Conservation (phyloP, 192 early-diverging fungal species). For the Podila horticola region DNA sequence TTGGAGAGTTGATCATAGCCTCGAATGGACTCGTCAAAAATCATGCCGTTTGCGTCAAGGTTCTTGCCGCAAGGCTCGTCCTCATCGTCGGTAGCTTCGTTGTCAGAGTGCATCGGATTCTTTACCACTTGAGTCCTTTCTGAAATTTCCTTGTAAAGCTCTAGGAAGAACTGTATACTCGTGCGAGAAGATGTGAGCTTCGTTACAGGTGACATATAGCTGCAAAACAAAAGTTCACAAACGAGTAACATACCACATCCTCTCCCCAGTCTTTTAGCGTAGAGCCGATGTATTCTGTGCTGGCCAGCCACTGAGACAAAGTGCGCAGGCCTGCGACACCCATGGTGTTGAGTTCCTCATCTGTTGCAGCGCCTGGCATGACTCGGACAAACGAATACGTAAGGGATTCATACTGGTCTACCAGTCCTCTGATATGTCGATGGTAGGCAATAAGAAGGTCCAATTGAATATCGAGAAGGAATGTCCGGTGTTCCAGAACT, state of each 20-base stretch:
- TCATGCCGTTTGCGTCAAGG: constrained; percentile 47
- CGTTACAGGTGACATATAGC: not conserved
- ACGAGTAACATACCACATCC: constrained; percentile 55
- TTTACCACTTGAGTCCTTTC: constrained; percentile 24
- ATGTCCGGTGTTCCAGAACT: constrained; percentile 63
- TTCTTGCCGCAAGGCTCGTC: constrained; percentile 4
- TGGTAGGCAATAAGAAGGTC: constrained; percentile 66
- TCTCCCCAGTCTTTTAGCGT: constrained; percentile 63
- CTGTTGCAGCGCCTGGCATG: constrained; percentile 60
- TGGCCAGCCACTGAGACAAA: constrained; percentile 64
- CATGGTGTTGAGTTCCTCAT: constrained; percentile 53
- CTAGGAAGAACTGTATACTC: constrained; percentile 60
- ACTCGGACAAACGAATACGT: constrained; percentile 63
- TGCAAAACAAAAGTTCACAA: too few species aligned
- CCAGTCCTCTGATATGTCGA: constrained; percentile 59
- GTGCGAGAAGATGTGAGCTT: too few species aligned
- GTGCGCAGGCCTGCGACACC: constrained; percentile 56
- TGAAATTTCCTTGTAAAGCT: constrained; percentile 55
- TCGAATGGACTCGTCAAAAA: constrained; percentile 56
- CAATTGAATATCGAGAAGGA: constrained; percentile 71
- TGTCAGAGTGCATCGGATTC: constrained; percentile 23
- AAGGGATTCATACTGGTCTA: constrained; percentile 63
- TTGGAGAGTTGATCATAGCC: constrained; percentile 48
- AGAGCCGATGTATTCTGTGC: constrained; percentile 54
- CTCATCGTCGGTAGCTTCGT: constrained; percentile 35